phyloP scores from a whole-genome alignment of 2,329 filamentous ascomycete species.

The Colletotrichum tropicicola region DNA sequence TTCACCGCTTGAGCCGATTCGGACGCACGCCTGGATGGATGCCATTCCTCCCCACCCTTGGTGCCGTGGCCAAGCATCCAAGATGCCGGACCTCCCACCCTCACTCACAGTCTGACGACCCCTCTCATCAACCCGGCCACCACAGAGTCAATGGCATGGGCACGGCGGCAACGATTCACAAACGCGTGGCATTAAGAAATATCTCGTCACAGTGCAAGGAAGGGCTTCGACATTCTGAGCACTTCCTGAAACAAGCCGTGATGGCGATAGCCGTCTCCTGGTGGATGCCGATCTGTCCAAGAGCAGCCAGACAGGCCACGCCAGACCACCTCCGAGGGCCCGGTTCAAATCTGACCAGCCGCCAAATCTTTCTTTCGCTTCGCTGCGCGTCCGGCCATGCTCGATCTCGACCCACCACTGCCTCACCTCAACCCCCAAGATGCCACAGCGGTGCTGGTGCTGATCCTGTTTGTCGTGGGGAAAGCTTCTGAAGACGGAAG shows the following conservation, averaged over 20 bases:
- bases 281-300: conserved; percentile 15
- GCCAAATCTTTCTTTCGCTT: neutral
- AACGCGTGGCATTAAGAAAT: neutral
- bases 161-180: neutral
- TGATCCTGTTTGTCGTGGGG: neutral
- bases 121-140: no score
- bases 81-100: conserved; percentile 14
- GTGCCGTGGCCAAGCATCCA: conserved; percentile 16
- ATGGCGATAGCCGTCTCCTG: neutral
- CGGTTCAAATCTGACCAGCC: neutral
- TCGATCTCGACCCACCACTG: conserved; percentile 12
- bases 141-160: neutral
- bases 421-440: neutral
- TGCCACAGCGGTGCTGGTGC: neutral
- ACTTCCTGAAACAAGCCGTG: conserved; percentile 10
- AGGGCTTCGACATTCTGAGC: neutral
- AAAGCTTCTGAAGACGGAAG: no score
- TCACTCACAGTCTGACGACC: neutral
- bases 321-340: neutral
- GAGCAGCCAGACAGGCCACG: neutral
- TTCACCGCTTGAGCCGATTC: conserved; percentile 23
- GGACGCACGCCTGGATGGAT: conserved; percentile 8
- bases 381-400: conserved; percentile 1
- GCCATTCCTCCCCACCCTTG: conserved; percentile 11
- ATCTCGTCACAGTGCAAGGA: neutral